A percentile compares a stretch with the other conserved stretches of the same genome.
phyloP scores from a whole-genome alignment of 31 red algal species.

The Odonthalia washingtoniensis region DNA sequence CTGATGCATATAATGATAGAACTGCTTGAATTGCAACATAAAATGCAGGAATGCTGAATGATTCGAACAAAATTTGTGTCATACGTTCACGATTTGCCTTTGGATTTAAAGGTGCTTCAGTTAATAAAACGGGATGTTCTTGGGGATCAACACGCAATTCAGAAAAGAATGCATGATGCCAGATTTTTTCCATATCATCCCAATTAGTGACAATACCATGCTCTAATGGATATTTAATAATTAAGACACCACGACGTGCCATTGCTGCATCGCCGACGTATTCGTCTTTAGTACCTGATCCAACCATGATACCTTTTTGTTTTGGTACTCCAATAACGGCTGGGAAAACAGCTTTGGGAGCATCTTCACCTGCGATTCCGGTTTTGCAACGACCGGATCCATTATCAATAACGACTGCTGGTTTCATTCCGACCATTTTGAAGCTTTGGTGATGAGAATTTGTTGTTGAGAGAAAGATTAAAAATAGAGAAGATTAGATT shows the following conservation, averaged over 20 bases:
- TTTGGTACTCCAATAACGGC: slow-evolving; percentile 86
- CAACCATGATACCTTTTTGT: slow-evolving; percentile 90
- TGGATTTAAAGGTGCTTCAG: slow-evolving; percentile 99
- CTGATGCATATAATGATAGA: slow-evolving; percentile 98
- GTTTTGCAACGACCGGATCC: slow-evolving; percentile 89
- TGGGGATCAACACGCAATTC: slow-evolving; percentile 97
- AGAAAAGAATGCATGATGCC: slow-evolving; percentile 99
- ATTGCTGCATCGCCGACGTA: slow-evolving; percentile 93
- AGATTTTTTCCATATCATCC: slow-evolving; percentile 99
- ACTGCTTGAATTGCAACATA: slow-evolving; percentile 99
- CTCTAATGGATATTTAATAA: slow-evolving; percentile 99
- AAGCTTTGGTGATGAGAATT: neutral
- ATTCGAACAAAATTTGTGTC: slow-evolving; percentile 99
- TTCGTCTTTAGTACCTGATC: slow-evolving; percentile 83
- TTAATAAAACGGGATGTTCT: slow-evolving; percentile 95
- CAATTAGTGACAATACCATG: slow-evolving; percentile 99
- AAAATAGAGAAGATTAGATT: neutral
- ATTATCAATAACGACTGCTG: slow-evolving; percentile 90
- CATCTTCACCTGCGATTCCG: slow-evolving; percentile 89
- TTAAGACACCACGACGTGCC: slow-evolving; percentile 95
- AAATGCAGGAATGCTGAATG: slow-evolving; percentile 97
- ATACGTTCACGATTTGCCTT: slow-evolving; percentile 98
- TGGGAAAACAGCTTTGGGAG: slow-evolving; percentile 88
- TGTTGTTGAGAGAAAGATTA: neutral
- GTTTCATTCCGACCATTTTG: neutral